phyloP scores from a whole-genome alignment of 1,284 basidiomycete species.

The Cryptococcus sp. region DNA sequence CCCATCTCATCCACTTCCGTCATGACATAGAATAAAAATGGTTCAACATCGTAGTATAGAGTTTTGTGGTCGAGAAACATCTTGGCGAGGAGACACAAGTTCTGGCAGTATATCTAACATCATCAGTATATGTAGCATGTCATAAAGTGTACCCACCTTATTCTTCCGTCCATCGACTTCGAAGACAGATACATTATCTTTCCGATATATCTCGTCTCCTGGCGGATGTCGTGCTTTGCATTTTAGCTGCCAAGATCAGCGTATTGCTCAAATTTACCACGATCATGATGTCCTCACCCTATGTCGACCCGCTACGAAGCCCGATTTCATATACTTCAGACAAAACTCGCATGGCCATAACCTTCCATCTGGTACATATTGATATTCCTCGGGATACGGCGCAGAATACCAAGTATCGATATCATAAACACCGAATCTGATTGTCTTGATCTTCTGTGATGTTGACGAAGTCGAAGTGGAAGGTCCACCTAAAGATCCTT shows the following conservation, averaged over 20 bases:
- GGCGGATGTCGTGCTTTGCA: constrained; percentile 94
- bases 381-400: constrained; percentile 97
- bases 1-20: constrained; percentile 85
- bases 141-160: constrained; percentile 57
- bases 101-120: constrained; percentile 90
- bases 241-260: constrained; percentile 61
- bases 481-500: constrained; percentile 1
- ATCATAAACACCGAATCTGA: constrained; percentile 90
- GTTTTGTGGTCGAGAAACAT: constrained; percentile 99
- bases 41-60: constrained; percentile 98
- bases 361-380: constrained; percentile 83
- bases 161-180: constrained; percentile 98
- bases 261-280: neutral
- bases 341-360: constrained; percentile 99
- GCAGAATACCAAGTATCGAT: constrained; percentile 99
- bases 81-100: constrained; percentile 96
- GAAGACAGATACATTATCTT: constrained; percentile 82
- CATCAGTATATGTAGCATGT: neutral
- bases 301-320: constrained; percentile 82
- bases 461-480: constrained; percentile 3
- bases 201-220: constrained; percentile 96
- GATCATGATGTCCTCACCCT: constrained; percentile 55
- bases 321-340: constrained; percentile 96
- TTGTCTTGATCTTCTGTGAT: constrained; percentile 62
- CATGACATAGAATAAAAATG: constrained; percentile 98